Percentiles rank a stretch among this genome's conserved stretches.
These are phyloP conservation scores for Globisporangium megalacanthum DNA, from an alignment of 352 stramenopile genomes.

Conservation along the genomic window DNA sequence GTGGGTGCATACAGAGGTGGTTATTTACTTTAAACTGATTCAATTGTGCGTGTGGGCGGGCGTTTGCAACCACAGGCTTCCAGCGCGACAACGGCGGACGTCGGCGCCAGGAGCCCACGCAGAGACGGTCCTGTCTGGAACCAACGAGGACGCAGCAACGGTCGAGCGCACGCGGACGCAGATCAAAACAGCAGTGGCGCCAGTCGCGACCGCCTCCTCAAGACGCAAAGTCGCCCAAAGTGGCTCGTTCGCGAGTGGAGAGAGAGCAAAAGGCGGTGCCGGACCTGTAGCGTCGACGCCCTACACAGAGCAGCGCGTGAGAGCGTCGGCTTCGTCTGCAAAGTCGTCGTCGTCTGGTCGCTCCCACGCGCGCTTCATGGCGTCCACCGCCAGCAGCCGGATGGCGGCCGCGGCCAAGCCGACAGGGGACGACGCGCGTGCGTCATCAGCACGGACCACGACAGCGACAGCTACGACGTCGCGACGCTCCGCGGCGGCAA, in stretches of 20 bases:
- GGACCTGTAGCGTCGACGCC: not conserved
- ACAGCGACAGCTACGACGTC: constrained; percentile 2
- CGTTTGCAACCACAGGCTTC: not conserved
- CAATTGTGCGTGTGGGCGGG: not conserved
- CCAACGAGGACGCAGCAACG: not conserved
- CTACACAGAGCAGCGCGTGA: not conserved
- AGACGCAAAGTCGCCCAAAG: not conserved
- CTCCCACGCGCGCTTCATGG: constrained; percentile 10
- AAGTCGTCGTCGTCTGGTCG: not conserved
- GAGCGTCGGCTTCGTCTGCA: not conserved
- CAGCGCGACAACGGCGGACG: constrained; percentile 3
- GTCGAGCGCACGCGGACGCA: constrained; percentile 4
- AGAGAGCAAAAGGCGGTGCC: not conserved
- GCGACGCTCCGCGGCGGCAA: not conserved
- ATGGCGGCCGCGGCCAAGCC: constrained; percentile 9
- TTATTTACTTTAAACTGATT: too few relatives aligned
- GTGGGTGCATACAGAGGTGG: not conserved
- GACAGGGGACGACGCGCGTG: not conserved
- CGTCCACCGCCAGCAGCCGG: constrained; percentile 10
- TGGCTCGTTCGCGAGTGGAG: not conserved
- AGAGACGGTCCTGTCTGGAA: not conserved
- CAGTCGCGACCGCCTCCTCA: not conserved
- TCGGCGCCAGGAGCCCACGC: not conserved
- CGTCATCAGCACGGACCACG: not conserved
- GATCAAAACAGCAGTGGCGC: constrained; percentile 7